phyloP scores from a whole-genome alignment of 2,329 filamentous ascomycete species.

The Aspergillus cejpii region DNA sequence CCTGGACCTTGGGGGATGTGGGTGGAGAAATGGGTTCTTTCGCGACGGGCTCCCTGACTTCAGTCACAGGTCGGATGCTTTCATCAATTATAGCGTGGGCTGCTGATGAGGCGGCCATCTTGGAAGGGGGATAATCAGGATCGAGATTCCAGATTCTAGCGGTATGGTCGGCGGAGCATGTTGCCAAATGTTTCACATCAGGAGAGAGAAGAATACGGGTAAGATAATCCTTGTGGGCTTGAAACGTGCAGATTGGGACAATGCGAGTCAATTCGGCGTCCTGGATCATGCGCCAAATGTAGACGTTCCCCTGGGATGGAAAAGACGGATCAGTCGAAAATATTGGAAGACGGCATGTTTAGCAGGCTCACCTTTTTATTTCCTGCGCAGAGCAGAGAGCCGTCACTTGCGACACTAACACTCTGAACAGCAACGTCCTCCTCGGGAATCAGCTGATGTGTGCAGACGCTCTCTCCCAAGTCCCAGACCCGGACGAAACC shows the following conservation, averaged over 20 bases:
- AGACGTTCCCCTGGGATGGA: slow-evolving; percentile 72
- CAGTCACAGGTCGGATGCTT: not conserved
- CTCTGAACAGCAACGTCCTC: slow-evolving; percentile 90
- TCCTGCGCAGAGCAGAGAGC: slow-evolving; percentile 83
- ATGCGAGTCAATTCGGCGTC: slow-evolving; percentile 74
- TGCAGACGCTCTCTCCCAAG: slow-evolving; percentile 91
- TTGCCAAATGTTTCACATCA: slow-evolving; percentile 88
- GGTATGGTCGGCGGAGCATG: slow-evolving; percentile 88
- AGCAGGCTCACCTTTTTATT: slow-evolving; percentile 66
- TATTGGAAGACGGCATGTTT: not conserved
- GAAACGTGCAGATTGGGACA: slow-evolving; percentile 80
- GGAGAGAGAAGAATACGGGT: slow-evolving; percentile 86
- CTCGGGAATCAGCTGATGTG: slow-evolving; percentile 90
- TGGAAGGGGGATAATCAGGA: slow-evolving; percentile 47
- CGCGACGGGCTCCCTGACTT: slow-evolving; percentile 4
- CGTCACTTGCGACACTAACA: slow-evolving; percentile 92
- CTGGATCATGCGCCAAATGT: slow-evolving; percentile 91
- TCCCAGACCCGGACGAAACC: slow-evolving; percentile 96
- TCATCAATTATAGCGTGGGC: slow-evolving; percentile 17
- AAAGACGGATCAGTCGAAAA: slow-evolving; percentile 1
- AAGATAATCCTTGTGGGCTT: slow-evolving; percentile 85
- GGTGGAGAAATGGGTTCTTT: slow-evolving; percentile 14
- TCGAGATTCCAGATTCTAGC: slow-evolving; percentile 96
- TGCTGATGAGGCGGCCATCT: slow-evolving; percentile 26
- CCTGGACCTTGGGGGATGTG: slow-evolving; percentile 16